These are phyloP conservation scores for Pythium aquatile DNA, from an alignment of 352 stramenopile genomes.

Conservation along the genomic window DNA sequence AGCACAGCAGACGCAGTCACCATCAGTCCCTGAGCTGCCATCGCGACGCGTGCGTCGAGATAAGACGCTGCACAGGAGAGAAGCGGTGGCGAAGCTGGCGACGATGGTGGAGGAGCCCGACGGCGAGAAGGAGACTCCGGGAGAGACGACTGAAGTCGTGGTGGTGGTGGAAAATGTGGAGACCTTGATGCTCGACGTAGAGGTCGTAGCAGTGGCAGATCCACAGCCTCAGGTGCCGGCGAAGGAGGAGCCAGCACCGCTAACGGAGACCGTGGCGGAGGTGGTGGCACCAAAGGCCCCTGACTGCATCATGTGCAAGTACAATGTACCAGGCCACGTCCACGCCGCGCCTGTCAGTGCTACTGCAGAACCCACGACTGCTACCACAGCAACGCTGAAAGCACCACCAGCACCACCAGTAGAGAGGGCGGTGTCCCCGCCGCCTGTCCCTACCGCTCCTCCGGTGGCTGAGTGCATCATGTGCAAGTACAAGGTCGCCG, in stretches of 20 bases:
- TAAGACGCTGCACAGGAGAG: conserved; percentile 21
- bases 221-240: background rate
- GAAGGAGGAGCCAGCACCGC: background rate
- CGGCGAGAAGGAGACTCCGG: conserved; percentile 10
- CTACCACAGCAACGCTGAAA: background rate
- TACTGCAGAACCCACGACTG: background rate
- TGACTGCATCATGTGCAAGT: conserved; percentile 19
- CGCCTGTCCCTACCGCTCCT: background rate
- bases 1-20: background rate
- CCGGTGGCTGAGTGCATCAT: conserved; percentile 23
- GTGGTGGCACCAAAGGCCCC: background rate
- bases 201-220: background rate
- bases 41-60: conserved; percentile 16
- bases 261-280: background rate
- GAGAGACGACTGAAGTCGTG: background rate
- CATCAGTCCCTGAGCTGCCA: background rate
- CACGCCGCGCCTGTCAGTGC: background rate
- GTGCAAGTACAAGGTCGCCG: conserved; percentile 32
- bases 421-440: background rate
- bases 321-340: conserved; percentile 20
- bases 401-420: background rate
- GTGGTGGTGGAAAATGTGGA: background rate
- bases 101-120: conserved; percentile 29
- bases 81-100: conserved; percentile 22
- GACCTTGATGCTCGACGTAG: background rate